Conservation (phyloP, 352 stramenopile genomes). For the Globisporangium heterothallicum region DNA sequence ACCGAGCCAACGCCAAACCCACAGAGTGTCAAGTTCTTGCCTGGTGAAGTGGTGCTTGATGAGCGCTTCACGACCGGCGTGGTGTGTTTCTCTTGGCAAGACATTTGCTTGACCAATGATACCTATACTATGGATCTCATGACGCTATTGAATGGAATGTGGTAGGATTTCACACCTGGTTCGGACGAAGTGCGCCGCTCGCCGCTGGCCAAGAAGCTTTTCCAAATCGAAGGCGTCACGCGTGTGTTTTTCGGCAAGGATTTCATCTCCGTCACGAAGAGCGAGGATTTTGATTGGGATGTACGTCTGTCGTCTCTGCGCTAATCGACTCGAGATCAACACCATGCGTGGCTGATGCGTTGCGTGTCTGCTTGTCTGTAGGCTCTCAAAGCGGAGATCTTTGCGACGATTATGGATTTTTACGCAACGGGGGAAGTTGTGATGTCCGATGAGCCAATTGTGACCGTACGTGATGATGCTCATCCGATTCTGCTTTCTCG, state of each 20-base stretch:
- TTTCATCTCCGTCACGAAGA: slow-evolving; percentile 98
- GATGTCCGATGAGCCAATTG: slow-evolving; percentile 83
- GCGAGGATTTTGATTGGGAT: slow-evolving; percentile 91
- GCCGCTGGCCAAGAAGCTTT: slow-evolving; percentile 93
- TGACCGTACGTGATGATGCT: slow-evolving; percentile 42
- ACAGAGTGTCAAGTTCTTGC: slow-evolving; percentile 97
- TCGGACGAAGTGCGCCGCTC: slow-evolving; percentile 89
- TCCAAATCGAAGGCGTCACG: slow-evolving; percentile 94
- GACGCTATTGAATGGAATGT: no score
- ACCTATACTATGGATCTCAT: background rate
- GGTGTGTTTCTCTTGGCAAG: slow-evolving; percentile 13
- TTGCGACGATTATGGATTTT: slow-evolving; percentile 98
- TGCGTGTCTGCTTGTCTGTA: slow-evolving; percentile 10
- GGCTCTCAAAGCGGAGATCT: slow-evolving; percentile 89
- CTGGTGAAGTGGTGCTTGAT: slow-evolving; percentile 86
- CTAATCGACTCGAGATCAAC: background rate
- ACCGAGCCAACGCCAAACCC: slow-evolving; percentile 98
- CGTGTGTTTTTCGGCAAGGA: slow-evolving; percentile 97
- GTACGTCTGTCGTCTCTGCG: slow-evolving; percentile 55
- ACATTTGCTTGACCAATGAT: background rate
- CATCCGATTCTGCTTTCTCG: background rate
- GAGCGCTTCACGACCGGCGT: slow-evolving; percentile 85
- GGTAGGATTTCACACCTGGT: slow-evolving; percentile 77
- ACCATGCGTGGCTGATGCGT: no score
- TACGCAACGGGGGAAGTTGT: slow-evolving; percentile 88